Percentiles rank a stretch among this genome's conserved stretches.
These are phyloP conservation scores for Triticum turgidum DNA, from an alignment of 176 grass and related monocot genomes.

Conservation along the genomic window DNA sequence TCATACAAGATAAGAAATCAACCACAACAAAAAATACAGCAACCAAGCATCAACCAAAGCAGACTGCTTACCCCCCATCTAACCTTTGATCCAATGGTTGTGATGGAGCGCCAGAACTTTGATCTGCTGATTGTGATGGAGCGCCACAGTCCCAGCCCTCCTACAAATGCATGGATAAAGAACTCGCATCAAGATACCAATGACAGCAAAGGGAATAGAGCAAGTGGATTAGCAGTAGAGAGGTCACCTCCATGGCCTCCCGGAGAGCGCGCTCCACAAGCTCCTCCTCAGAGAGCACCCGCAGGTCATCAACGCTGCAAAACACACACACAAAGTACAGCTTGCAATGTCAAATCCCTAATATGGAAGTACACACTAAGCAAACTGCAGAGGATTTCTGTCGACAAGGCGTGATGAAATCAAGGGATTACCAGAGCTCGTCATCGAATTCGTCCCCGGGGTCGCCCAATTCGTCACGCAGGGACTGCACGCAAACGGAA, in stretches of 20 bases:
- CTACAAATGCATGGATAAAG: background rate
- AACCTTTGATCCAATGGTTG: conserved; percentile 14
- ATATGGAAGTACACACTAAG: background rate
- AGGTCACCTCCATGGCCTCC: conserved; percentile 60
- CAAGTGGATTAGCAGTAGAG: background rate
- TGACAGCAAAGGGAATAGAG: background rate
- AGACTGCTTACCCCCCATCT: conserved; percentile 38
- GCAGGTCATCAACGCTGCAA: conserved; percentile 71
- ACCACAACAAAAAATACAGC: conserved; percentile 14
- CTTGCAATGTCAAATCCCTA: background rate
- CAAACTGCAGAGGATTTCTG: background rate
- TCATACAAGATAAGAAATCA: conserved; percentile 32
- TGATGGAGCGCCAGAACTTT: conserved; percentile 1
- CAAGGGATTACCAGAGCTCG: conserved; percentile 63
- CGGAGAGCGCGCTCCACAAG: conserved; percentile 67
- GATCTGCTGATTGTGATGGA: background rate
- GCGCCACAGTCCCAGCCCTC: conserved; percentile 23
- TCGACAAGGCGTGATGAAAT: background rate
- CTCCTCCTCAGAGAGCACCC: conserved; percentile 77
- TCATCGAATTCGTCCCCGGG: conserved; percentile 49
- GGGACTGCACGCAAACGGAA: conserved; percentile 26
- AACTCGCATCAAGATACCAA: background rate
- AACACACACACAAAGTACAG: background rate
- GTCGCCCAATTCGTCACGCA: conserved; percentile 57
- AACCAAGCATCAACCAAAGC: conserved; percentile 11